Base-by-base conservation (phyloP, 176 grass and related monocot genomes). In the Oryza meridionalis region DNA sequence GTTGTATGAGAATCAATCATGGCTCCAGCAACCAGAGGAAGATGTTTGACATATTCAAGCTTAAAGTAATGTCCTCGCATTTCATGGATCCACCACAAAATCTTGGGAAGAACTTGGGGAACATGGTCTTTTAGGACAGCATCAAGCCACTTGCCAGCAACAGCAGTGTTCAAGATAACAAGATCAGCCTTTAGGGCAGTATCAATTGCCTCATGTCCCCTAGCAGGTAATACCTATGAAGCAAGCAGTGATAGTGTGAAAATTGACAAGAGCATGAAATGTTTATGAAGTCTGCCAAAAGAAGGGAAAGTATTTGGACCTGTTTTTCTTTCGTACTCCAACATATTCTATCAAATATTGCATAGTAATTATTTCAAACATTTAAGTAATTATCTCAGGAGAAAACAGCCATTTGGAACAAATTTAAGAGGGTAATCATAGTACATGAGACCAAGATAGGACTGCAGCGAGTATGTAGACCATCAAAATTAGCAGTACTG, bases 81-180 rank as follows among this genome's bases (percentile, higher is more conserved):
- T 90, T 96, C 96, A 98, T 98, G 96, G 63, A 98, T 98, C 96
- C 96, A 98, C 96, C 96, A 96, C 65, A 98, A 88, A 69, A 93
- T 84, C 89, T 98, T 98, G 21, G 96, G 91, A 70, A 98, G 94
- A 80, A 98, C 91, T 88, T 87, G 81, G 42, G 77, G 66, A 84
- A 93, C 91, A 82, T 82, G 81, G 45, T 88, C 91, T 82, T 94
- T 98, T n/a, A 92, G 79, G 83, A 98, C 87, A 87, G 83, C 81
- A 89, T 98, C 93, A 69, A 98, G 87, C 96, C 96, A 94, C 77
- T 95, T 98, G 38, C 93, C 96, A 93, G 93, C 85, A 32, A 98
- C 96, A 85, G 93, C 91, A 21, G 96, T 98, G 83, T 96, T 98
- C 83, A 98, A 88, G 77, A 98, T 38, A 87, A 98, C 85, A 63